Percentiles rank a stretch among this genome's conserved stretches.
Evolutionary conservation across 345 rosid species (phyloP).

Genomic region (Eucalyptus sp.): DNA sequence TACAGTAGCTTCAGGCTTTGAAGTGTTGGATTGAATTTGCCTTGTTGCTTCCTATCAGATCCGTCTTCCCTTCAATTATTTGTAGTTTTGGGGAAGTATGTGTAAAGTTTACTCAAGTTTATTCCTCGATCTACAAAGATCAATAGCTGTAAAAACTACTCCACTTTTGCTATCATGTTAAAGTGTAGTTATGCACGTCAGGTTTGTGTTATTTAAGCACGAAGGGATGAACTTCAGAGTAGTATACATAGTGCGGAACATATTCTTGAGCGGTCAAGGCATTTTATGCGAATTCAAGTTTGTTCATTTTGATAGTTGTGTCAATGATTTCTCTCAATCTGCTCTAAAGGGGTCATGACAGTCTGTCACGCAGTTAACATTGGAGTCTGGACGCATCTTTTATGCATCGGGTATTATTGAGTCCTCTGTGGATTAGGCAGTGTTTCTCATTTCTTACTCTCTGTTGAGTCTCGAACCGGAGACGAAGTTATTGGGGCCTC

Average conservation of each 20-base stretch:
- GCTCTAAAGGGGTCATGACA: neutral
- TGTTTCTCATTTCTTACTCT: neutral
- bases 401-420: neutral
- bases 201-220: neutral
- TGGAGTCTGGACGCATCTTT: neutral
- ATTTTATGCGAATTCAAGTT: neutral
- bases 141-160: neutral
- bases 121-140: neutral
- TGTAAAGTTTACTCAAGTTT: neutral
- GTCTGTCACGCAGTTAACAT: neutral
- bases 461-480: neutral
- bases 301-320: neutral
- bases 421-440: neutral
- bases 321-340: neutral
- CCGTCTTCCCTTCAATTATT: neutral
- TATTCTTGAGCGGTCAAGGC: neutral
- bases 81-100: neutral
- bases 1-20: constrained; percentile 26
- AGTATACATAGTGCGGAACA: neutral
- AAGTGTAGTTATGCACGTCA: neutral
- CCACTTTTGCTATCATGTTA: neutral
- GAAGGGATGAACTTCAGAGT: neutral
- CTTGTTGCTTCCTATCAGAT: neutral
- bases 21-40: neutral
- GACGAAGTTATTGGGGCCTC: neutral